Evolutionary conservation across 176 grass and related monocot species (phyloP), one percentile per base, ranked within the genome.

Genomic region (Leersia perrieri): DNA sequence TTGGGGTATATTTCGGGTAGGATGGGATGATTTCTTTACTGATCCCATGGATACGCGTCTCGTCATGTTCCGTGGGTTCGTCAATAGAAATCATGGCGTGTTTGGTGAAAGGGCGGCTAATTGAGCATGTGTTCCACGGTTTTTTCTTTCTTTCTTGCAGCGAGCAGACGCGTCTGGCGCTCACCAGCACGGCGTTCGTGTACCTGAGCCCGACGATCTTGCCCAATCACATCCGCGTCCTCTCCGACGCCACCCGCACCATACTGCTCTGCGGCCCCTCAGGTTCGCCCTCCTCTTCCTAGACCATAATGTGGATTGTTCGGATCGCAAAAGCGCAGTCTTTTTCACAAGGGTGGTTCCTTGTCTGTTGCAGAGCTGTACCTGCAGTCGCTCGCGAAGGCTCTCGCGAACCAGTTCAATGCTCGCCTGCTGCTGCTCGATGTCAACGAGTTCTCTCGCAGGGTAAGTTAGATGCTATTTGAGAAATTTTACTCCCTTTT

Each of bases 241-340:
- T 95, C 73, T 60, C 85, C 70, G 38, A 80, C 12, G 49, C 84
- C 13, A 98, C 88, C 76, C 92, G 84, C 36, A 81, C 96, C 22
- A 98, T 98, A 79, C 84, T 98, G 61, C 88, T 98, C n/a, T 87
- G 90, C n/a, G 92, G 88, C 15, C 84, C 73, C 16, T 81, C 92
- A 73, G 96, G 96, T 98, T 80, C 53, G 76, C 23, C 26, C 53
- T 58, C 61, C 28, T 22, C 64, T 33, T n/a, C 45, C 7, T 66
- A 22, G 36, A 9, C 14, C 35, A 9, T 33, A 15, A 25, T 67
- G 12, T 36, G 25, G 47, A 5, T 64, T 35, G 2, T 13, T 33
- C 32, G 11, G 44, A 14, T 5, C 10, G 3, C 30, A 27, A 55
- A 71, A 41, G 22, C 7, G 53, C n/a, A 39, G 22, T 30, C 15